Evolutionary conservation across 768 basidiomycete genomes (phyloP).

Genomic region (Pleurotus tuoliensis): DNA sequence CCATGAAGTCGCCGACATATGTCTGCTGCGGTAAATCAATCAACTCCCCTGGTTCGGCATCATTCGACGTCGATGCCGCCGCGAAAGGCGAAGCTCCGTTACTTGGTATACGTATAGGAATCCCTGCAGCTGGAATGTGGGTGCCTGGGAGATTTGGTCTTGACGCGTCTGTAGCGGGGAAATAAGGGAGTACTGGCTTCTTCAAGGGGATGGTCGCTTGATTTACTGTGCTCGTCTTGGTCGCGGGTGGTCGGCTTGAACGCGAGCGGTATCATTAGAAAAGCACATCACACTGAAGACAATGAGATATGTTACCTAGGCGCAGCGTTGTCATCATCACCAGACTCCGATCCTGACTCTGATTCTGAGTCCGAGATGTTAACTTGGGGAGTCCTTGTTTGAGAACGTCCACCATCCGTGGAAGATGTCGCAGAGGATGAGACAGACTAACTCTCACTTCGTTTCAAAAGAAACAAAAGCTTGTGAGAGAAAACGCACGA

Average conservation of each 20-base stretch:
- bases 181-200: too few relatives aligned
- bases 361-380: conserved; percentile 1
- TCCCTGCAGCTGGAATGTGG: background rate
- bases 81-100: conserved; percentile 23
- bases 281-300: background rate
- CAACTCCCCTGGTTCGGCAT: conserved; percentile 25
- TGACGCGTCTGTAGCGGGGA: too few relatives aligned
- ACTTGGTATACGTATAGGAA: conserved; percentile 31
- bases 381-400: background rate
- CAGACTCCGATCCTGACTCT: background rate
- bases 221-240: too few relatives aligned
- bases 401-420: background rate
- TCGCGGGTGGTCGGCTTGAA: too few relatives aligned
- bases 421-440: background rate
- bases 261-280: background rate
- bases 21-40: conserved; percentile 25
- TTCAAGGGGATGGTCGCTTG: too few relatives aligned
- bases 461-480: background rate
- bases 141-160: too few relatives aligned
- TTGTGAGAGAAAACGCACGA: background rate
- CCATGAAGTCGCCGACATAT: conserved; percentile 28
- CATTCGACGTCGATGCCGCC: conserved; percentile 5
- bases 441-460: background rate
- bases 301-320: background rate
- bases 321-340: background rate